Conservation (phyloP, 2,329 filamentous ascomycete species). For the Rhynchosporium secalis region DNA sequence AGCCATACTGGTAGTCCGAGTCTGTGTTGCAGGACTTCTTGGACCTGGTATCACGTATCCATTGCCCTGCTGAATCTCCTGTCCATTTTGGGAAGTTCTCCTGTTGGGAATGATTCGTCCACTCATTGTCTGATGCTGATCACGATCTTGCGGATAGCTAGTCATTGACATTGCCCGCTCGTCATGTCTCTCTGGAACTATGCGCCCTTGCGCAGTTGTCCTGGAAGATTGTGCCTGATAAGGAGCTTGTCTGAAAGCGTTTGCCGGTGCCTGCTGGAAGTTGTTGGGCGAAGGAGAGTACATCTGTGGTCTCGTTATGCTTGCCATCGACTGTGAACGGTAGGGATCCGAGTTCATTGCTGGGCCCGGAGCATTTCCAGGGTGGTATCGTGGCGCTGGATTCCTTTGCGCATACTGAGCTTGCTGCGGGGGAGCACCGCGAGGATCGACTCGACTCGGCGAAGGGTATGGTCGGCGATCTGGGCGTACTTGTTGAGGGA, state of each 20-base stretch:
- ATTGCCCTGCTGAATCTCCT: conserved; percentile 35
- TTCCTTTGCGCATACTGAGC: conserved; percentile 49
- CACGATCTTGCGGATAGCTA: conserved; percentile 72
- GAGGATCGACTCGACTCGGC: conserved; percentile 50
- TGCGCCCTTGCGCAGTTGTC: conserved; percentile 86
- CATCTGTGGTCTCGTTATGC: conserved; percentile 69
- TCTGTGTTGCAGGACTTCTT: conserved; percentile 48
- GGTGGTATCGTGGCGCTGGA: conserved; percentile 58
- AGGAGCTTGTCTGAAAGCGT: conserved; percentile 75
- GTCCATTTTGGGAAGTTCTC: conserved; percentile 44
- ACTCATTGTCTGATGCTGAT: conserved; percentile 88
- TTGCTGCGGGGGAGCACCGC: conserved; percentile 40
- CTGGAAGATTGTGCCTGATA: conserved; percentile 67
- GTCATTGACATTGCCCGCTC: conserved; percentile 97
- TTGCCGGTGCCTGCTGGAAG: conserved; percentile 68
- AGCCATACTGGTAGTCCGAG: conserved; percentile 61
- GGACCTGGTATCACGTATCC: conserved; percentile 32
- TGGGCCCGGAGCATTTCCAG: conserved; percentile 53
- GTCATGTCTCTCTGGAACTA: conserved; percentile 88
- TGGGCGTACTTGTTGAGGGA: conserved; percentile 60
- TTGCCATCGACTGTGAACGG: conserved; percentile 90
- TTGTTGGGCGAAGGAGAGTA: conserved; percentile 64
- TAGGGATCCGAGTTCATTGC: conserved; percentile 83
- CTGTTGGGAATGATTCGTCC: conserved; percentile 86
- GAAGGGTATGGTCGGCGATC: conserved; percentile 71